These are phyloP conservation scores for Scedosporium boydii DNA, from an alignment of 2,329 filamentous ascomycete genomes.

Conservation along the genomic window DNA sequence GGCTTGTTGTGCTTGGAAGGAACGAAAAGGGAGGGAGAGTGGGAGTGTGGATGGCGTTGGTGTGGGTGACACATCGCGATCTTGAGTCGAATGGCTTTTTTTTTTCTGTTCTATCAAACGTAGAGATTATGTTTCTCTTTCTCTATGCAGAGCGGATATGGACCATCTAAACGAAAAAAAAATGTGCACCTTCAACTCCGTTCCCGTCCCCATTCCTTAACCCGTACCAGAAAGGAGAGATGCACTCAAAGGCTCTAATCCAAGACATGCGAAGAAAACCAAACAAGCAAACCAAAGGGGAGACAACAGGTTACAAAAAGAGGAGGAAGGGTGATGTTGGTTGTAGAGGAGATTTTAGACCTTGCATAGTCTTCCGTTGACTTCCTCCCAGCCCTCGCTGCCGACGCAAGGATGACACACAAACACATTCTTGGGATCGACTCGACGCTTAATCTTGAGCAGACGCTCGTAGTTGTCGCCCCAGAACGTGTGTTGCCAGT, in stretches of 20 bases:
- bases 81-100: neutral
- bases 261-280: neutral
- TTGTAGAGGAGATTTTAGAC: neutral
- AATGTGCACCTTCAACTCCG: neutral
- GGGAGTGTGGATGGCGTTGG: too few species aligned
- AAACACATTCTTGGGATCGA: slow-evolving; percentile 36
- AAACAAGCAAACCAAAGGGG: neutral
- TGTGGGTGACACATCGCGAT: too few species aligned
- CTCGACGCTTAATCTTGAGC: slow-evolving; percentile 34
- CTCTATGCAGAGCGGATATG: neutral
- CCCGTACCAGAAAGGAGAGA: neutral
- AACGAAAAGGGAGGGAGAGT: too few species aligned
- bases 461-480: slow-evolving; percentile 34
- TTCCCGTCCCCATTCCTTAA: neutral
- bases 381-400: slow-evolving; percentile 34
- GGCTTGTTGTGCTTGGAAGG: too few species aligned
- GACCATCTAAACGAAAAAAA: neutral
- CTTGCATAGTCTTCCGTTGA: slow-evolving; percentile 1
- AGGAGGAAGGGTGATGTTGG: neutral
- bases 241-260: too few species aligned
- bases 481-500: slow-evolving; percentile 36
- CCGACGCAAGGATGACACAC: slow-evolving; percentile 39
- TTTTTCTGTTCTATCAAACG: neutral
- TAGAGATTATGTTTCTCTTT: neutral
- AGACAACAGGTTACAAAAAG: neutral